Conservation (phyloP, 2,329 filamentous ascomycete genomes). For the Botrytis deweyae region DNA sequence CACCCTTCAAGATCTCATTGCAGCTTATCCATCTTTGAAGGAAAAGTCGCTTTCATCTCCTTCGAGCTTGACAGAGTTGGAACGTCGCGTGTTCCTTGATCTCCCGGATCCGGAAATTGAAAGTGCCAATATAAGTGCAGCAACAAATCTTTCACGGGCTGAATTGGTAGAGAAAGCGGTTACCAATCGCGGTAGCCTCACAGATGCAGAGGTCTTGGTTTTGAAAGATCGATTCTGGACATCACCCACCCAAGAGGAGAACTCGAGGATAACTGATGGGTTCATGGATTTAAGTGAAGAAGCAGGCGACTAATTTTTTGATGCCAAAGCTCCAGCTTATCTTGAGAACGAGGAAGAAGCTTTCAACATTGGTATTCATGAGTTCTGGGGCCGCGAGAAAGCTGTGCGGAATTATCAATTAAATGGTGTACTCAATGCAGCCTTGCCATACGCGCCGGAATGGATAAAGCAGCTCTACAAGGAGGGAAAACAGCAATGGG, state of each 20-base stretch:
- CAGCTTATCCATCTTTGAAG: conserved; percentile 20
- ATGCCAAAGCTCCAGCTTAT: background rate
- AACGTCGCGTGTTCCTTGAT: conserved; percentile 20
- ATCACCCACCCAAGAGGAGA: background rate
- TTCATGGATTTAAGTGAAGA: background rate
- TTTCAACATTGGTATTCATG: background rate
- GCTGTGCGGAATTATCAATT: too few relatives aligned
- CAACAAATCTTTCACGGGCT: conserved; percentile 14
- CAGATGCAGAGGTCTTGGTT: conserved; percentile 2
- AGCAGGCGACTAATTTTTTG: background rate
- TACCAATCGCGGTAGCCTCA: conserved; percentile 1
- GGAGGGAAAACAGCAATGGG: background rate
- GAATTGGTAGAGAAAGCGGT: conserved; percentile 21
- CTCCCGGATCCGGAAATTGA: conserved; percentile 21
- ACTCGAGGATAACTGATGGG: background rate
- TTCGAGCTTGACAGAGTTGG: conserved; percentile 10
- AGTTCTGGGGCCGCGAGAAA: background rate
- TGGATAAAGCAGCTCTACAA: background rate
- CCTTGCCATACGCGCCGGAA: background rate
- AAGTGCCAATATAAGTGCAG: conserved; percentile 15
- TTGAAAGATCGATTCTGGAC: conserved; percentile 21
- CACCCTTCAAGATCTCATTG: conserved; percentile 18
- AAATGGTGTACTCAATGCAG: background rate
- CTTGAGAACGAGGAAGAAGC: background rate
- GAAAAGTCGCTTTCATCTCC: conserved; percentile 19